These are phyloP conservation scores for Cystobasidium onofrii DNA, from an alignment of 768 basidiomycete genomes.

Conservation along the genomic window DNA sequence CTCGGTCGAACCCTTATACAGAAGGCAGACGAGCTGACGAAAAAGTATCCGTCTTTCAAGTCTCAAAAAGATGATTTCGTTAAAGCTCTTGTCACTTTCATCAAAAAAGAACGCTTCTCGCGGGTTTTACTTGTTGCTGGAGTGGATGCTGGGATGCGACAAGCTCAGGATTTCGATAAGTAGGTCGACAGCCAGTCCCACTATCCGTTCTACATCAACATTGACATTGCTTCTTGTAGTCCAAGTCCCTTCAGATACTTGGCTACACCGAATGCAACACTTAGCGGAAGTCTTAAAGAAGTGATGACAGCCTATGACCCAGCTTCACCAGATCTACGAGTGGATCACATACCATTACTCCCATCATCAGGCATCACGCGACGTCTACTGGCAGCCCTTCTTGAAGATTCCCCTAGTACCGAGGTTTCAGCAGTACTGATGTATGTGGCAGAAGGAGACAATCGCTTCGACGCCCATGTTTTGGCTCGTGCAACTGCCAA, in stretches of 20 bases:
- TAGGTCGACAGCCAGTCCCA: no score
- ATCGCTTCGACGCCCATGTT: conserved; percentile 24
- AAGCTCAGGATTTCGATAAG: conserved; percentile 16
- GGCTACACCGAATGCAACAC: background rate
- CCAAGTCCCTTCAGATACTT: conserved; percentile 22
- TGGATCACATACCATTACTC: background rate
- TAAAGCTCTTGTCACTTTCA: background rate
- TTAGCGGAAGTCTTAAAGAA: background rate
- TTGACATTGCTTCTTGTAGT: background rate
- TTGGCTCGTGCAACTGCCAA: conserved; percentile 15
- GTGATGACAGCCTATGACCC: conserved; percentile 2
- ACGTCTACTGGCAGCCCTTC: conserved; percentile 14
- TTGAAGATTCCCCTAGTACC: background rate
- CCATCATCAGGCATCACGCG: conserved; percentile 26
- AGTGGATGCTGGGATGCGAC: conserved; percentile 19
- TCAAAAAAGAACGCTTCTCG: background rate
- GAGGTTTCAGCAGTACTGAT: conserved; percentile 11
- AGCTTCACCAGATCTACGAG: background rate
- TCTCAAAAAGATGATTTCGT: conserved; percentile 25
- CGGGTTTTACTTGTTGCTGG: conserved; percentile 16
- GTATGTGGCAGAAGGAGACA: conserved; percentile 28
- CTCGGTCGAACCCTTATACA: no score
- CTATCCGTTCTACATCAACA: no score
- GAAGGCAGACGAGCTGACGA: background rate
- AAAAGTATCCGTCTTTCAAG: background rate